These are phyloP conservation scores for Backusella psychrophila DNA, from an alignment of 192 early-diverging fungal species.

Conservation along the genomic window DNA sequence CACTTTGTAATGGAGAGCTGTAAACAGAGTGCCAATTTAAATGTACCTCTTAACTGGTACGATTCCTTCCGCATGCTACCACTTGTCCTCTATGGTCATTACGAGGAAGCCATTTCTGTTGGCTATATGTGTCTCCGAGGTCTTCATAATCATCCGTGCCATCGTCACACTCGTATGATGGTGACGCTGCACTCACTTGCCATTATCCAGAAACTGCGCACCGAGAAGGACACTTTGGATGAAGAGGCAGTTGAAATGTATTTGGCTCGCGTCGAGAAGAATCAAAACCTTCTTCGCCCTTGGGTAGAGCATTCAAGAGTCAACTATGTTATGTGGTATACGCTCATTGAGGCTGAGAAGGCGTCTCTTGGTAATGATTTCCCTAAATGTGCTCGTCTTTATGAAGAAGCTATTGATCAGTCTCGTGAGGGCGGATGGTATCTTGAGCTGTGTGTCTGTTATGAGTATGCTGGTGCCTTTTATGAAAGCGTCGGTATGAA, in stretches of 20 bases:
- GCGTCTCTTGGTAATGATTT: slow-evolving; percentile 10
- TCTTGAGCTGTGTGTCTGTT: slow-evolving; percentile 24
- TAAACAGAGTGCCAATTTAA: slow-evolving; percentile 18
- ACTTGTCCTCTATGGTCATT: slow-evolving; percentile 29
- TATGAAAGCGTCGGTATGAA: slow-evolving; percentile 20
- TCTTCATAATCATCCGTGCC: slow-evolving; percentile 25
- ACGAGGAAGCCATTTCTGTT: slow-evolving; percentile 18
- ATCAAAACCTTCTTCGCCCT: slow-evolving; percentile 10
- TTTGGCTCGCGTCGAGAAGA: slow-evolving; percentile 7
- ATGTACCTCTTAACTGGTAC: slow-evolving; percentile 33
- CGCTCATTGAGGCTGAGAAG: slow-evolving; percentile 27
- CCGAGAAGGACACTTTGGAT: neutral
- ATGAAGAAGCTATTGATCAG: slow-evolving; percentile 32
- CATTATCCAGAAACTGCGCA: slow-evolving; percentile 21
- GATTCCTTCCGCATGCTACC: slow-evolving; percentile 27
- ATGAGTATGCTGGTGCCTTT: slow-evolving; percentile 34
- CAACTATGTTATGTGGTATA: slow-evolving; percentile 29
- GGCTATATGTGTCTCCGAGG: slow-evolving; percentile 14
- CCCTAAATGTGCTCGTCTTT: slow-evolving; percentile 10
- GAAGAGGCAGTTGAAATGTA: neutral
- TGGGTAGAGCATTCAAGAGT: slow-evolving; percentile 16
- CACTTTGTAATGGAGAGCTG: slow-evolving; percentile 26
- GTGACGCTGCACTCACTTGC: slow-evolving; percentile 24
- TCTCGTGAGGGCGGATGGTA: slow-evolving; percentile 25
- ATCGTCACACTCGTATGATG: slow-evolving; percentile 32